Base-by-base conservation (phyloP, 2,329 filamentous ascomycete genomes). In the Apiospora arundinis region DNA sequence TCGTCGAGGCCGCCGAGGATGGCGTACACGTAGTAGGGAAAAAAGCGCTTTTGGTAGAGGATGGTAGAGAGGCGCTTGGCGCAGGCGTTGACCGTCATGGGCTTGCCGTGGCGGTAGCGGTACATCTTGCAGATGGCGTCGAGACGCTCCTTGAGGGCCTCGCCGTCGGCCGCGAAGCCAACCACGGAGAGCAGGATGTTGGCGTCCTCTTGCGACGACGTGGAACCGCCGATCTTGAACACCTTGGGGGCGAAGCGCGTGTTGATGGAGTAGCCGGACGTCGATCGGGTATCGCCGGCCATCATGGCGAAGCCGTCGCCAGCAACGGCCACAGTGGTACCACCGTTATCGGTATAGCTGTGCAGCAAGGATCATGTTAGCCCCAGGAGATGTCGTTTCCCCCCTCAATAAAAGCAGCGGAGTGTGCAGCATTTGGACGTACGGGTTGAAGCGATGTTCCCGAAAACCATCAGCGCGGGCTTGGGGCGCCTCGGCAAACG, bases 41-140 rank as follows among this genome's bases (percentile, higher is more conserved):
- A 99, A 88, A 99, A 99, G 67, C 96, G 94, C 87, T 98, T 98
- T 83, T 92, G 89, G 87, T 99, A 99, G 71, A 99, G 91, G 76
- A 99, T 97, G 66, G 97, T 98, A 52, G 94, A 95, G 73, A 99
- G 89, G 71, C 95, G 92, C 85, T 98, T 95, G 70, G 96, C 97
- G 84, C 95, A 98, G 67, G 96, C 96, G 79, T 94, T 92, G 79
- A 98, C 93, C 74, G 90, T 92, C 92, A 99, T 99, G 75, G 94
- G 91, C 87, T 98, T 99, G 83, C 94, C 94, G 83, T 98, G 95
- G 82, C 97, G 95, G 87, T 98, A 98, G 79, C 93, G 93, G 90
- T 98, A 98, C 92, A 98, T 97, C 88, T 97, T 98, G 87, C 97
- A 96, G 80, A 97, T 91, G 74, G 94, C 92, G 81, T 98, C 95